Evolutionary conservation across 2,329 filamentous ascomycete species (phyloP).

Genomic region (Paecilomyces formosus): DNA sequence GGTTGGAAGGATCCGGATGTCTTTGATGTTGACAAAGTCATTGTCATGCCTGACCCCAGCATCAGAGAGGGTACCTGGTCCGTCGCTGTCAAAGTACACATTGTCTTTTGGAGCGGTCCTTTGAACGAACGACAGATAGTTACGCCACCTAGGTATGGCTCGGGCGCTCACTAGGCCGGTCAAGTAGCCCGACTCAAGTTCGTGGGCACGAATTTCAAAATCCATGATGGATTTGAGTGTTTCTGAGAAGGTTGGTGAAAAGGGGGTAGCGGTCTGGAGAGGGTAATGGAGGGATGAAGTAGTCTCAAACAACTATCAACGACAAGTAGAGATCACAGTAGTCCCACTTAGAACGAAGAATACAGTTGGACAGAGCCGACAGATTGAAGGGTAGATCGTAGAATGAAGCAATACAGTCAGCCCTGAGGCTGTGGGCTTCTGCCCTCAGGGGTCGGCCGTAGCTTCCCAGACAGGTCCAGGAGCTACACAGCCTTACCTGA

Average conservation of each 20-base stretch:
- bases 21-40: conserved; percentile 11
- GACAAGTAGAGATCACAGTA: background rate
- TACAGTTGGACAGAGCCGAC: background rate
- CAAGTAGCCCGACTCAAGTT: background rate
- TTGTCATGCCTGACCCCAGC: conserved; percentile 13
- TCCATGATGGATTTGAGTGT: background rate
- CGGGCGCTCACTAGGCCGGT: background rate
- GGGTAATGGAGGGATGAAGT: background rate
- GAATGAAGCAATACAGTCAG: background rate
- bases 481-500: background rate
- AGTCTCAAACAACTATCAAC: background rate
- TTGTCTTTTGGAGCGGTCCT: conserved; percentile 1
- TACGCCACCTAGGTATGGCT: background rate
- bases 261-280: background rate
- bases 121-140: conserved; percentile 8
- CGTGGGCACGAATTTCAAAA: background rate
- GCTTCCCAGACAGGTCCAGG: background rate
- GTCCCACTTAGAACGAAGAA: background rate
- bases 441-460: background rate
- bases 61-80: conserved; percentile 15
- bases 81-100: conserved; percentile 15
- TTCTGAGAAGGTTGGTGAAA: background rate
- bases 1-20: conserved; percentile 16
- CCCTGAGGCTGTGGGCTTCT: background rate
- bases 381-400: background rate